These are phyloP conservation scores for Trichoderma sp. DNA, from an alignment of 2,329 filamentous ascomycete genomes.

Conservation along the genomic window DNA sequence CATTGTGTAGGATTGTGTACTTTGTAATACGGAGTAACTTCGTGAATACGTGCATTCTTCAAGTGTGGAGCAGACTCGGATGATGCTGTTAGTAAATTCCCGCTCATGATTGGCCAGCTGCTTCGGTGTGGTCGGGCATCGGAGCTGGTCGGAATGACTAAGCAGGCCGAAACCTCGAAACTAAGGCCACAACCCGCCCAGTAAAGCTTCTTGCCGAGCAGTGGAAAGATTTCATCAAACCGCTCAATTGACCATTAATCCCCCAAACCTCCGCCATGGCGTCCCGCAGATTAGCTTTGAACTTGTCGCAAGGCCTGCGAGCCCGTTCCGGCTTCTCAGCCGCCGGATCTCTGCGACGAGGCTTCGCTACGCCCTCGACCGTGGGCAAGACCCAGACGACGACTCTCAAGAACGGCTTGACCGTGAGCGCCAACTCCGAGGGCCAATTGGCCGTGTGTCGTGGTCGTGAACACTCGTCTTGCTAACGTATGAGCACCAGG, in stretches of 20 bases:
- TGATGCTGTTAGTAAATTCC: slow-evolving; percentile 33
- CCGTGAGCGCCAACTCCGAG: slow-evolving; percentile 55
- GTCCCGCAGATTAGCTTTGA: slow-evolving; percentile 94
- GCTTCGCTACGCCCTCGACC: slow-evolving; percentile 81
- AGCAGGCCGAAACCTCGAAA: slow-evolving; percentile 35
- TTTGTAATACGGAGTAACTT: neutral
- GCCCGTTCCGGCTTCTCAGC: slow-evolving; percentile 79
- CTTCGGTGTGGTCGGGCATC: slow-evolving; percentile 28
- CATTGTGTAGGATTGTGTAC: neutral
- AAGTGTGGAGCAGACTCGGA: neutral
- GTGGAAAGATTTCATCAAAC: slow-evolving; percentile 54
- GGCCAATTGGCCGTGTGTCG: slow-evolving; percentile 39
- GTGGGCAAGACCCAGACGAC: slow-evolving; percentile 90
- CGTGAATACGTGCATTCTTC: neutral
- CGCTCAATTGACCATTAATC: slow-evolving; percentile 51
- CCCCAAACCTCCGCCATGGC: slow-evolving; percentile 69
- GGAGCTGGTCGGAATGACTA: slow-evolving; percentile 44
- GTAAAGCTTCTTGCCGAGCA: slow-evolving; percentile 47
- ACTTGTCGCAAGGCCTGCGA: slow-evolving; percentile 86
- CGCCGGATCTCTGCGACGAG: slow-evolving; percentile 74
- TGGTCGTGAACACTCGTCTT: slow-evolving; percentile 22
- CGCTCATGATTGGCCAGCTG: slow-evolving; percentile 33
- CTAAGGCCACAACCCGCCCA: slow-evolving; percentile 45
- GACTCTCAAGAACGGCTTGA: slow-evolving; percentile 95
- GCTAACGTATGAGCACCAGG: slow-evolving; percentile 52